phyloP scores from a whole-genome alignment of 2,329 filamentous ascomycete genomes.

The Chaetomium sp. region DNA sequence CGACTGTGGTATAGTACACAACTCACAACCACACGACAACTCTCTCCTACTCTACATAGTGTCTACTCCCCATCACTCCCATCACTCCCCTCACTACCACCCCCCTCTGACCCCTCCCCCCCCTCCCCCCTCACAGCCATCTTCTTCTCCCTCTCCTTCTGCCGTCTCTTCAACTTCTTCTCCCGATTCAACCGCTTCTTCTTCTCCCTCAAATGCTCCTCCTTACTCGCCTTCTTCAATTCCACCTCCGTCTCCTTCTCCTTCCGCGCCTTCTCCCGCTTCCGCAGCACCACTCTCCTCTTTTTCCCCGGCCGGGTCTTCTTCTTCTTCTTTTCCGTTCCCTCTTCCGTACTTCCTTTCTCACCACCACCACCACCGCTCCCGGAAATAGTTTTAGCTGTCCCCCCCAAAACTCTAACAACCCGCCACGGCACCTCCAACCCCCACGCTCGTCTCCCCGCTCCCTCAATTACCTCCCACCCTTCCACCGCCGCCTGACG shows the following conservation, averaged over 20 bases:
- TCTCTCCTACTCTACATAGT: neutral
- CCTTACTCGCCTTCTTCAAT: constrained; percentile 41
- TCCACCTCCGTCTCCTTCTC: constrained; percentile 34
- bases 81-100: constrained; percentile 2
- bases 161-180: constrained; percentile 53
- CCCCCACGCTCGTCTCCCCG: constrained; percentile 46
- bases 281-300: constrained; percentile 45
- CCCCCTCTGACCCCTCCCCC: neutral
- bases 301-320: constrained; percentile 52
- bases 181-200: constrained; percentile 55
- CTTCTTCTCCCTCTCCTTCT: constrained; percentile 53
- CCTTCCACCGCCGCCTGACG: constrained; percentile 43
- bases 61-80: constrained; percentile 5
- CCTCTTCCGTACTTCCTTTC: neutral
- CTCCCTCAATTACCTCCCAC: constrained; percentile 42
- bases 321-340: constrained; percentile 23
- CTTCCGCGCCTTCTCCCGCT: constrained; percentile 33
- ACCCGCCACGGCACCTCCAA: constrained; percentile 57
- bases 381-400: neutral
- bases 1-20: neutral
- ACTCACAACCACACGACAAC: neutral
- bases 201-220: constrained; percentile 52
- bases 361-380: neutral
- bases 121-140: constrained; percentile 20
- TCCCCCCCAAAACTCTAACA: constrained; percentile 31